Evolutionary conservation across 257 asterid genomes (phyloP).

Genomic region (Solanum pennellii): DNA sequence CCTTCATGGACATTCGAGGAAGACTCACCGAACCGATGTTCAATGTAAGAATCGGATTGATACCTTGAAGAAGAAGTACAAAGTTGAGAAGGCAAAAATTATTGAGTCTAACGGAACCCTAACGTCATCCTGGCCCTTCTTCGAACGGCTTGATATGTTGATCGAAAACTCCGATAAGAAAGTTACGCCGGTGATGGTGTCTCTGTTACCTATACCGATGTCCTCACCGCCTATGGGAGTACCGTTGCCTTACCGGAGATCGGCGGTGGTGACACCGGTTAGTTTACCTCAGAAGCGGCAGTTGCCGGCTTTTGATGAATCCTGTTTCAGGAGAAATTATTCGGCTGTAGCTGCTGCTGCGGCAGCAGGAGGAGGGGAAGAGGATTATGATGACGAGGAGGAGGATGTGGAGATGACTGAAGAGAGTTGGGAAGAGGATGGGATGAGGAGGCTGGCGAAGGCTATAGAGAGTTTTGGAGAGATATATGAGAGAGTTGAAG

Average conservation of each 20-base stretch:
- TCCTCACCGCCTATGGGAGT: constrained; percentile 10
- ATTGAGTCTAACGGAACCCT: constrained; percentile 33
- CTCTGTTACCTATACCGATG: not conserved
- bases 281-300: constrained; percentile 59
- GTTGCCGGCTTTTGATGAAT: constrained; percentile 23
- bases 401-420: constrained; percentile 31
- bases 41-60: constrained; percentile 93
- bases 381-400: constrained; percentile 25
- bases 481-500: constrained; percentile 66
- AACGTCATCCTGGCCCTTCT: constrained; percentile 63
- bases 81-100: constrained; percentile 58
- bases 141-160: constrained; percentile 29
- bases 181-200: not conserved
- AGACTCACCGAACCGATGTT: constrained; percentile 57
- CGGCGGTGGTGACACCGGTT: constrained; percentile 30
- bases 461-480: constrained; percentile 72
- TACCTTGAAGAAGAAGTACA: constrained; percentile 85
- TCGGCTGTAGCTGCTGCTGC: constrained; percentile 62
- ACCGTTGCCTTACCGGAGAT: constrained; percentile 12
- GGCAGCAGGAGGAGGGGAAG: constrained; percentile 27
- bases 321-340: constrained; percentile 46
- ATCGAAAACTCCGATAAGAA: constrained; percentile 34
- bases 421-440: constrained; percentile 35
- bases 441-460: constrained; percentile 51
- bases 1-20: constrained; percentile 54